phyloP scores from a whole-genome alignment of 116 monocot genomes.

The Trichopus zeylanicus region DNA sequence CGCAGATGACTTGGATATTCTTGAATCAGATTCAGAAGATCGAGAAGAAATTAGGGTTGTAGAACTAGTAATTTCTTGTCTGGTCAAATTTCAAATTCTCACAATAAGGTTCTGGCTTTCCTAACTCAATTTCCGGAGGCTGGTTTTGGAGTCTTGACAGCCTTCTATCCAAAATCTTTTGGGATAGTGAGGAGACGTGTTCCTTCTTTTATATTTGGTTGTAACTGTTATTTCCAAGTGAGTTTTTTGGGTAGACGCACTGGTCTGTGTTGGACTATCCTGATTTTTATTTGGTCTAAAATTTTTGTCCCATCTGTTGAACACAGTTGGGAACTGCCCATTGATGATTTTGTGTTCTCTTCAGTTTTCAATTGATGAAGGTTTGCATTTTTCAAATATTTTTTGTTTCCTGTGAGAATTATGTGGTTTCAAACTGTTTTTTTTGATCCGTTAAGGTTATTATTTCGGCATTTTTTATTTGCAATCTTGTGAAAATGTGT shows the following conservation, averaged over 20 bases:
- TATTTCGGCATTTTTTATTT: too few species aligned
- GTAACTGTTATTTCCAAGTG: neutral
- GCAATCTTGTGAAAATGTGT: too few species aligned
- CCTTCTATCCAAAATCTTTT: constrained; percentile 4
- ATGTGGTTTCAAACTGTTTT: too few species aligned
- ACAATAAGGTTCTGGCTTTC: neutral
- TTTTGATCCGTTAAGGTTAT: too few species aligned
- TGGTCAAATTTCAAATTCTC: neutral
- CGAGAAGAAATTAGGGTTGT: constrained; percentile 47
- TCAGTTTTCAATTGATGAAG: too few species aligned
- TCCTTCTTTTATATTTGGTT: neutral
- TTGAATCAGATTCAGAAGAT: constrained; percentile 78
- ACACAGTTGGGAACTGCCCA: too few species aligned
- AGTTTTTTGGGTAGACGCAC: neutral
- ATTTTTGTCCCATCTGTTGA: too few species aligned
- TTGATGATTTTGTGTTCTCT: too few species aligned
- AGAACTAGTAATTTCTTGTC: neutral
- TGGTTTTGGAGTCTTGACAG: constrained; percentile 13
- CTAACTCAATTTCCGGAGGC: constrained; percentile 4
- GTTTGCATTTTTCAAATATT: too few species aligned
- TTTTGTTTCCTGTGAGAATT: too few species aligned
- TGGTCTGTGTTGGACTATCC: neutral
- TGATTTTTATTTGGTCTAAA: too few species aligned
- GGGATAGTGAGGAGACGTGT: too few species aligned
- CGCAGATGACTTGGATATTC: constrained; percentile 96